phyloP scores from a whole-genome alignment of 2,329 filamentous ascomycete species.

The Coniochaeta sp. region DNA sequence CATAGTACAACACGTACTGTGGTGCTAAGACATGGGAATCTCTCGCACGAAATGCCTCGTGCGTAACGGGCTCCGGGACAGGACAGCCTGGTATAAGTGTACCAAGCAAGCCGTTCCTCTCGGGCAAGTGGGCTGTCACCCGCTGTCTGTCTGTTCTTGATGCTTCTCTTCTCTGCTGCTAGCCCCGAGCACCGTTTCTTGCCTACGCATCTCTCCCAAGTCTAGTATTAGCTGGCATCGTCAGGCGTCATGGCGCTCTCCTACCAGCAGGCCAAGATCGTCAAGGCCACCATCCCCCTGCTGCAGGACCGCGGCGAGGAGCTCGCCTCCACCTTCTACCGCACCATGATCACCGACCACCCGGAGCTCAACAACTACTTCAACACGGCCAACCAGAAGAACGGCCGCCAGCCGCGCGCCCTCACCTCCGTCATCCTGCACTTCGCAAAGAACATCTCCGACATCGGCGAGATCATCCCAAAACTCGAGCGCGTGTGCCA shows the following conservation, averaged over 20 bases:
- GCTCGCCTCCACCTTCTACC: conserved; percentile 68
- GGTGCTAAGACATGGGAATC: background rate
- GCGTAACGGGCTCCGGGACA: background rate
- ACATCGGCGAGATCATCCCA: conserved; percentile 46
- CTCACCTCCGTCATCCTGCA: conserved; percentile 59
- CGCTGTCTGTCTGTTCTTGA: background rate
- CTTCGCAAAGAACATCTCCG: conserved; percentile 65
- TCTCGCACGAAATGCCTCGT: background rate
- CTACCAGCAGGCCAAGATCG: conserved; percentile 51
- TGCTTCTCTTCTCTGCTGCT: background rate
- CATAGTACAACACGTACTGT: no score
- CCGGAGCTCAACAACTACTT: conserved; percentile 64
- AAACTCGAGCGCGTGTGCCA: conserved; percentile 55
- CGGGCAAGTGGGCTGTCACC: background rate
- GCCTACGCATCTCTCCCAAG: background rate
- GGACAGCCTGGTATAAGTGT: background rate
- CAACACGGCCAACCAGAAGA: conserved; percentile 59
- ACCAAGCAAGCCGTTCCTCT: background rate
- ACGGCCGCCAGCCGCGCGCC: conserved; percentile 53
- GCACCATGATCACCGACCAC: conserved; percentile 56
- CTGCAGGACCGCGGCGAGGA: conserved; percentile 59
- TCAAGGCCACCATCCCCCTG: conserved; percentile 64
- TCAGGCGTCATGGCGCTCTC: conserved; percentile 31
- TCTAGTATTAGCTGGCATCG: background rate
- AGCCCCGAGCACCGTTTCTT: background rate